phyloP scores from a whole-genome alignment of 345 rosid species.

The Eucalyptus microcorys region DNA sequence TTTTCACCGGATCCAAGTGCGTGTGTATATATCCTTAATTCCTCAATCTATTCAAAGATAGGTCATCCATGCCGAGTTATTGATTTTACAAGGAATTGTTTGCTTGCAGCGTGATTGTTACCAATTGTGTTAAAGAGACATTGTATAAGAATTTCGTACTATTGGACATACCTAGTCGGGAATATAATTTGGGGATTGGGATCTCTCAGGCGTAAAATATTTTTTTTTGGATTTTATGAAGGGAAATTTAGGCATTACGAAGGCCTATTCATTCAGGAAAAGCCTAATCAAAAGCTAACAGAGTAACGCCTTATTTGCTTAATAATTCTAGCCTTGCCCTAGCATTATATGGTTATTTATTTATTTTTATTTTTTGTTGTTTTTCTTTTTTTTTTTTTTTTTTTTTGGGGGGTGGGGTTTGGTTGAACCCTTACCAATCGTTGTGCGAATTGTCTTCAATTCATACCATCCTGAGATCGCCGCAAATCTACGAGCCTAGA shows the following conservation, averaged over 20 bases:
- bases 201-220: background rate
- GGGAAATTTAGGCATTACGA: background rate
- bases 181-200: background rate
- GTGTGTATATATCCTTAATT: background rate
- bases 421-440: background rate
- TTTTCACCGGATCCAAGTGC: background rate
- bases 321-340: background rate
- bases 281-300: background rate
- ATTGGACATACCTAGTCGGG: background rate
- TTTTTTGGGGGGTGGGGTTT: too few species aligned
- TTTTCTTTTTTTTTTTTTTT: too few species aligned
- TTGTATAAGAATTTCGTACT: background rate
- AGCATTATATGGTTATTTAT: background rate
- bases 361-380: too few species aligned
- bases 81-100: background rate
- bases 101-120: background rate
- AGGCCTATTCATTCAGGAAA: too few species aligned
- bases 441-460: background rate
- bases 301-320: background rate
- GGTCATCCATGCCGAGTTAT: background rate
- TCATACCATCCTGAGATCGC: background rate
- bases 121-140: background rate
- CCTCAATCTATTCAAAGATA: background rate
- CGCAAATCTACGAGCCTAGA: background rate
- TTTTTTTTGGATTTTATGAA: background rate